Base-by-base conservation (phyloP, 1,284 basidiomycete species). In the Fomes fomentarius region DNA sequence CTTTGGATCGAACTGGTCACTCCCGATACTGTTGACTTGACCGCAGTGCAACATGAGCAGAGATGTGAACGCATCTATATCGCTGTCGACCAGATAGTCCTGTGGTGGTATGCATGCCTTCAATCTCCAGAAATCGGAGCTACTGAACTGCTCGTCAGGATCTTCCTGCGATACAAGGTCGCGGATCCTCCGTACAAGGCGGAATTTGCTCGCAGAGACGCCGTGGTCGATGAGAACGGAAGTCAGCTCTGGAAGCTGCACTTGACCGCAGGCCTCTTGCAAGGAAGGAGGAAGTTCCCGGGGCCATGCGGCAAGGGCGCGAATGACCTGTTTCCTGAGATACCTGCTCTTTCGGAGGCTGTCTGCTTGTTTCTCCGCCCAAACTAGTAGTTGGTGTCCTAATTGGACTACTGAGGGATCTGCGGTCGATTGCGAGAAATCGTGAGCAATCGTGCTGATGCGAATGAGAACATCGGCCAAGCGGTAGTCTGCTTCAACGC, bases 101-200 rank as follows among this genome's bases (percentile, higher is more conserved):
- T 62, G 61, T 1, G 75, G 53, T 2, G 87, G 87, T 35, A 94
- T 87, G 61, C 80, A 85, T 17, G 84, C 82, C 65, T 92, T 93
- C 63, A 96, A 73, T 34, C 83, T 79, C 93, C 93, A 96, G 67
- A 96, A 94, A 58, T 89, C 84, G 2, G 75, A 75, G 47, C 70
- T 72, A 3, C 81, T 72, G 56, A 91, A 91, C 24, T 75, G 74
- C 5, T 69, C 68, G 14, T 69, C 65, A 5, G 67, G 54, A 2
- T 45, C 40, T 3, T 47, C 15, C 12, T 42, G 44, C 19, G 51
- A 41, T 4, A 79, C 72, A 53, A 82, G 71, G 15, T 82, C 77
- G 3, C 74, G 73, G 24, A 93, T 71, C 31, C 80, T 79, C 31
- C 84, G 80, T 19, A 87, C 88, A n/a, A 91, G 69, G 12, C 85